phyloP scores from a whole-genome alignment of 768 basidiomycete genomes.

The Russula compacta region DNA sequence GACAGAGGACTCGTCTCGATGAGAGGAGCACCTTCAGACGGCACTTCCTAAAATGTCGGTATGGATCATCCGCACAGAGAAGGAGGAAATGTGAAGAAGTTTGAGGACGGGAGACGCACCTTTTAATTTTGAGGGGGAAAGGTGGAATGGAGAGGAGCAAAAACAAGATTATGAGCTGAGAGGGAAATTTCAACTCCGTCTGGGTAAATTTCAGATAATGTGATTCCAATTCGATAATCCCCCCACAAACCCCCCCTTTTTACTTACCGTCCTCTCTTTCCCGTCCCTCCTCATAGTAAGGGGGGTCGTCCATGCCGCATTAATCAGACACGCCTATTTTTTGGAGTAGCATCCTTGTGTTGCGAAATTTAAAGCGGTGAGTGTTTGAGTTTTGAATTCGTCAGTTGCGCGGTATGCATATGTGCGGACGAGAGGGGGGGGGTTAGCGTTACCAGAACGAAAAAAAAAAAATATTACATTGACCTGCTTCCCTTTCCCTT shows the following conservation, averaged over 20 bases:
- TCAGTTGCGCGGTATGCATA: neutral
- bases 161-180: conserved; percentile 15
- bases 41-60: conserved; percentile 22
- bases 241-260: conserved; percentile 10
- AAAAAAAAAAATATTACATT: conserved; percentile 18
- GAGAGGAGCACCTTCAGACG: conserved; percentile 14
- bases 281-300: conserved; percentile 1
- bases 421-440: neutral
- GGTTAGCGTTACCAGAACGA: conserved; percentile 15
- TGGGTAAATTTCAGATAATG: conserved; percentile 15
- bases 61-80: conserved; percentile 8
- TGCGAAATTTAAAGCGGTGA: conserved; percentile 1
- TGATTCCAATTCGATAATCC: conserved; percentile 6
- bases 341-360: neutral
- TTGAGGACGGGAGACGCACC: neutral
- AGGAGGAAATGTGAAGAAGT: neutral
- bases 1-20: conserved; percentile 1
- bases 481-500: neutral
- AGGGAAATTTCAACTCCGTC: conserved; percentile 13
- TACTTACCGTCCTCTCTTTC: neutral
- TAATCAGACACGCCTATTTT: neutral
- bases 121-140: neutral
- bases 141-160: neutral
- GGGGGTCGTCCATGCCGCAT: conserved; percentile 1
- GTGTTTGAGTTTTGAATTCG: conserved; percentile 7